Evolutionary conservation across 2,329 filamentous ascomycete species (phyloP).

Genomic region (Lasiodiplodia gonubiensis): DNA sequence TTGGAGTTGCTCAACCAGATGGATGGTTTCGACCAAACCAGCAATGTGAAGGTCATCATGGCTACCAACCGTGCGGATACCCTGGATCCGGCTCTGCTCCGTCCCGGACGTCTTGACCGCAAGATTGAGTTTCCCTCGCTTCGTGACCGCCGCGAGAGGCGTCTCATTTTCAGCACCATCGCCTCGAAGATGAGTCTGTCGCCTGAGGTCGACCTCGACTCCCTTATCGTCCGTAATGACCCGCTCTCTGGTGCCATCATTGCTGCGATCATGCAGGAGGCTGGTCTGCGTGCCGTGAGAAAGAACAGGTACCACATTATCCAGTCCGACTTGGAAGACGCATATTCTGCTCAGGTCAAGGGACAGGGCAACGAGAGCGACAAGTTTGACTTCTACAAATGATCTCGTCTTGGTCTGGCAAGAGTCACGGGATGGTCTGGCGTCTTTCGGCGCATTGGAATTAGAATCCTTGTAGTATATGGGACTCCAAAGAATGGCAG

Average conservation of each 20-base stretch:
- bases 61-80: conserved; percentile 98
- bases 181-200: conserved; percentile 96
- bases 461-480: conserved; percentile 26
- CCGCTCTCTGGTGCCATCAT: conserved; percentile 94
- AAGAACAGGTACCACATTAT: conserved; percentile 99
- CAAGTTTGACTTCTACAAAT: conserved; percentile 74
- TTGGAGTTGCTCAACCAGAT: conserved; percentile 98
- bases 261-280: conserved; percentile 99
- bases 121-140: conserved; percentile 99
- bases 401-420: conserved; percentile 21
- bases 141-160: conserved; percentile 89
- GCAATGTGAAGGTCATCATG: conserved; percentile 99
- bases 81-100: conserved; percentile 89
- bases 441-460: conserved; percentile 19
- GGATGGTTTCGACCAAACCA: conserved; percentile 98
- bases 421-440: conserved; percentile 13
- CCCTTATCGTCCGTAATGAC: conserved; percentile 94
- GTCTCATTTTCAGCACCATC: conserved; percentile 97
- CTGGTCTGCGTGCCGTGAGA: conserved; percentile 87
- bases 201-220: conserved; percentile 95
- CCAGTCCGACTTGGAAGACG: conserved; percentile 93
- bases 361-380: conserved; percentile 68
- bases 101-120: conserved; percentile 91
- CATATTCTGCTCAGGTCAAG: conserved; percentile 97
- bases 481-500: background rate